Evolutionary conservation across 164 flowering plant species (phyloP).

Genomic region (Tetrastigma voinierianum): DNA sequence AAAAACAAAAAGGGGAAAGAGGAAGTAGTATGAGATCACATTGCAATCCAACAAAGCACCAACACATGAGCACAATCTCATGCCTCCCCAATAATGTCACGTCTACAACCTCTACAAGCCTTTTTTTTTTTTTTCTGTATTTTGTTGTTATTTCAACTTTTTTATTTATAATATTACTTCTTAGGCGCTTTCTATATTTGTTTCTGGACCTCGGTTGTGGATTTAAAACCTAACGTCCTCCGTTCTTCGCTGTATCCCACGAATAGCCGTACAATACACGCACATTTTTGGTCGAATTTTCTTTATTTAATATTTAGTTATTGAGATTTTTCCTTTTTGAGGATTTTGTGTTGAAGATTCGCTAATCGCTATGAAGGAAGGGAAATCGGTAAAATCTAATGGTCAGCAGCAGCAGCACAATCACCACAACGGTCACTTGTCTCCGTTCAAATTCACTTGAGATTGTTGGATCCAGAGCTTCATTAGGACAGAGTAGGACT

Average conservation of each 20-base stretch:
- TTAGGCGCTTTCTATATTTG: neutral
- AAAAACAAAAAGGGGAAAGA: no score
- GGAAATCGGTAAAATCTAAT: conserved; percentile 52
- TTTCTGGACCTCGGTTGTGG: no score
- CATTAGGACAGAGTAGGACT: conserved; percentile 86
- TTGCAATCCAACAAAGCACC: no score
- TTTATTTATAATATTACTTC: no score
- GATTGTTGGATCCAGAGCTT: conserved; percentile 89
- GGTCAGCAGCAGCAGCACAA: conserved; percentile 32
- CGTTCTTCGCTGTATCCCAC: neutral
- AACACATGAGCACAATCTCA: no score
- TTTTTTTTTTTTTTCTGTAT: neutral
- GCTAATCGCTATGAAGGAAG: conserved; percentile 50
- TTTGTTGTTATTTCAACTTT: neutral
- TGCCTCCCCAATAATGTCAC: no score
- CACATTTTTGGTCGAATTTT: no score
- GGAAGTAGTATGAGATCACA: no score
- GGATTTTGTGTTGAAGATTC: neutral
- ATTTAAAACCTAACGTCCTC: conserved; percentile 18
- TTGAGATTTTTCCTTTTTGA: neutral
- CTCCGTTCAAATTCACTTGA: conserved; percentile 69
- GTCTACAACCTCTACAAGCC: neutral
- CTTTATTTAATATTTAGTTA: no score
- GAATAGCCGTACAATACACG: no score
- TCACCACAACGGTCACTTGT: conserved; percentile 64